phyloP scores from a whole-genome alignment of 1,139 yeast species.

The Candida sp. region DNA sequence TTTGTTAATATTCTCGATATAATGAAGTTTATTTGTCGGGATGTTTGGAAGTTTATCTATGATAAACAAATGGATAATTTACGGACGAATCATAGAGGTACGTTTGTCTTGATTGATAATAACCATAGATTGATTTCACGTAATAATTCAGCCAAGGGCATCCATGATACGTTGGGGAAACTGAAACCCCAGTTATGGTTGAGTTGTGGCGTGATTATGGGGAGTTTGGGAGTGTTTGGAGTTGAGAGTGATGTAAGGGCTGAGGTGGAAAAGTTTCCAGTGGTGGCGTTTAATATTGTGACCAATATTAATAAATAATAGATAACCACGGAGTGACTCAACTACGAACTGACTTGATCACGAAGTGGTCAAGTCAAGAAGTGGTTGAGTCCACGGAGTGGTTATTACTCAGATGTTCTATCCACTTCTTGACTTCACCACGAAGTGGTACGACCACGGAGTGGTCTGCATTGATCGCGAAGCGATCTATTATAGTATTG shows the following conservation, averaged over 20 bases:
- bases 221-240: constrained; percentile 71
- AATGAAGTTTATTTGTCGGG: constrained; percentile 90
- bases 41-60: constrained; percentile 79
- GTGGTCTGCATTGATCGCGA: too few species aligned
- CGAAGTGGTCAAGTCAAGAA: neutral
- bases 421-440: too few species aligned
- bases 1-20: constrained; percentile 57
- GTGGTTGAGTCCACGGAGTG: too few species aligned
- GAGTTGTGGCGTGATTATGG: constrained; percentile 83
- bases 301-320: constrained; percentile 33
- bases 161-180: constrained; percentile 44
- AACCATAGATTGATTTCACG: constrained; percentile 52
- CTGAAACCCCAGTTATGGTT: constrained; percentile 65
- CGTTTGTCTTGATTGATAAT: constrained; percentile 75
- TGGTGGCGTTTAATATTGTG: constrained; percentile 70
- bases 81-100: constrained; percentile 87
- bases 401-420: too few species aligned
- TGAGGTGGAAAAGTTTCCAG: constrained; percentile 63
- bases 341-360: too few species aligned
- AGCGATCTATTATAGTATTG: too few species aligned
- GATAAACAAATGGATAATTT: constrained; percentile 89
- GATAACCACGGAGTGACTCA: neutral
- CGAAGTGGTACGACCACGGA: too few species aligned
- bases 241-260: constrained; percentile 63
- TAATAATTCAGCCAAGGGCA: constrained; percentile 51